Conservation (phyloP, 495 filamentous ascomycete species). For the Rhypophila decipiens region DNA sequence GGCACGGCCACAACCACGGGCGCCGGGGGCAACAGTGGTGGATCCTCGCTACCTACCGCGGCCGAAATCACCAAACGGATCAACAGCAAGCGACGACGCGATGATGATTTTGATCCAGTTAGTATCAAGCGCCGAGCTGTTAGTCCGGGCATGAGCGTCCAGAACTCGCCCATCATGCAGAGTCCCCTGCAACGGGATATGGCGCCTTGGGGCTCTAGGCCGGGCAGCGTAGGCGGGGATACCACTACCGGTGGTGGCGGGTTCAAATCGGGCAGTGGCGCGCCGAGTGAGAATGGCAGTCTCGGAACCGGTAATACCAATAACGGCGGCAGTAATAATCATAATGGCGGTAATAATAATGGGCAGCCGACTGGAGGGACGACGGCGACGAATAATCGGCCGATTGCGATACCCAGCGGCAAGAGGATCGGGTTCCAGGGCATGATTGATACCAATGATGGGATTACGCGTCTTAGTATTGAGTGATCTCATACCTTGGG, state of each 20-base stretch:
- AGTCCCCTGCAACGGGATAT: slow-evolving; percentile 65
- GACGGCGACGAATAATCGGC: too few species aligned
- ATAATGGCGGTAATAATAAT: slow-evolving; percentile 15
- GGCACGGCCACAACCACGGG: slow-evolving; percentile 10
- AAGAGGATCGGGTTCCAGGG: slow-evolving; percentile 79
- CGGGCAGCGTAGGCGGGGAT: slow-evolving; percentile 53
- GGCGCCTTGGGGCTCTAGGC: slow-evolving; percentile 66
- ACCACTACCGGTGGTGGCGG: slow-evolving; percentile 20
- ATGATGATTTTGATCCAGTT: slow-evolving; percentile 85
- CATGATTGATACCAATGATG: slow-evolving; percentile 92
- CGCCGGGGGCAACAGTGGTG: slow-evolving; percentile 19
- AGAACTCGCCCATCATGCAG: slow-evolving; percentile 85
- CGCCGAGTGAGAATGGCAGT: slow-evolving; percentile 35
- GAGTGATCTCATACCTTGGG: too few species aligned
- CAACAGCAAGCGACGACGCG: slow-evolving; percentile 72
- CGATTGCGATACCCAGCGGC: slow-evolving; percentile 20
- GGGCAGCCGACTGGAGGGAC: too few species aligned
- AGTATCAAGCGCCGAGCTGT: slow-evolving; percentile 92
- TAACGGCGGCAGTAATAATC: slow-evolving; percentile 3
- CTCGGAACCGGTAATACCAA: slow-evolving; percentile 15
- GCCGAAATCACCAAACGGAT: slow-evolving; percentile 63
- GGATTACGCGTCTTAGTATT: slow-evolving; percentile 89
- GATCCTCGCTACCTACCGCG: slow-evolving; percentile 40
- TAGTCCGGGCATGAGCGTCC: slow-evolving; percentile 83
- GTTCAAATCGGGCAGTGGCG: slow-evolving; percentile 19